Evolutionary conservation across 1,284 basidiomycete genomes (phyloP).

Genomic region (Phylloboletellus chloephorus): DNA sequence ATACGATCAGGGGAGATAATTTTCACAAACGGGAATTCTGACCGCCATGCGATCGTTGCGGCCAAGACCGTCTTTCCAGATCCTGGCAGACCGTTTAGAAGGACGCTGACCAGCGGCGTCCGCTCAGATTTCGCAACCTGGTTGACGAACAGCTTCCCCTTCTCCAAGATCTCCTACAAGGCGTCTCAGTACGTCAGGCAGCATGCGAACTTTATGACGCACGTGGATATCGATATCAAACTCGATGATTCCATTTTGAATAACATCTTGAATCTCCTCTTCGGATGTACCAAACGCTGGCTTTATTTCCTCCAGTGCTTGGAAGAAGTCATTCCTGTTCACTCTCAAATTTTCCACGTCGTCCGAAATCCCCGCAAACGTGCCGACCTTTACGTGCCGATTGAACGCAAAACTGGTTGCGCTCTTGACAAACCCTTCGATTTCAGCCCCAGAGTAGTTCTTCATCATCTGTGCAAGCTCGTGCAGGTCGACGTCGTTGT

Average conservation of each 20-base stretch:
- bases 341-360: conserved; percentile 94
- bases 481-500: conserved; percentile 75
- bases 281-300: conserved; percentile 98
- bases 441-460: conserved; percentile 98
- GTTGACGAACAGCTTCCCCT: conserved; percentile 91
- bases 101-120: conserved; percentile 88
- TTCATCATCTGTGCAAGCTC: conserved; percentile 88
- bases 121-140: conserved; percentile 89
- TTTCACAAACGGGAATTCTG: conserved; percentile 97
- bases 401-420: conserved; percentile 98
- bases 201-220: conserved; percentile 28
- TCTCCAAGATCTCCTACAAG: conserved; percentile 77
- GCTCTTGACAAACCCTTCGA: conserved; percentile 94
- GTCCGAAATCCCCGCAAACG: conserved; percentile 93
- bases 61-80: conserved; percentile 96
- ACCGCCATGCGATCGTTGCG: conserved; percentile 90
- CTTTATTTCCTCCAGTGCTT: conserved; percentile 92
- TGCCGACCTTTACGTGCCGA: conserved; percentile 95
- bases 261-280: conserved; percentile 91
- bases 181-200: conserved; percentile 10
- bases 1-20: conserved; percentile 94
- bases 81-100: conserved; percentile 87
- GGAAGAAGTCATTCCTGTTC: conserved; percentile 83
- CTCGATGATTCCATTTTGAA: conserved; percentile 97
- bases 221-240: conserved; percentile 75